Evolutionary conservation across 371 early-diverging fungal genomes (phyloP), one percentile per base, ranked within the genome.

Genomic region (Mortierella sp.): DNA sequence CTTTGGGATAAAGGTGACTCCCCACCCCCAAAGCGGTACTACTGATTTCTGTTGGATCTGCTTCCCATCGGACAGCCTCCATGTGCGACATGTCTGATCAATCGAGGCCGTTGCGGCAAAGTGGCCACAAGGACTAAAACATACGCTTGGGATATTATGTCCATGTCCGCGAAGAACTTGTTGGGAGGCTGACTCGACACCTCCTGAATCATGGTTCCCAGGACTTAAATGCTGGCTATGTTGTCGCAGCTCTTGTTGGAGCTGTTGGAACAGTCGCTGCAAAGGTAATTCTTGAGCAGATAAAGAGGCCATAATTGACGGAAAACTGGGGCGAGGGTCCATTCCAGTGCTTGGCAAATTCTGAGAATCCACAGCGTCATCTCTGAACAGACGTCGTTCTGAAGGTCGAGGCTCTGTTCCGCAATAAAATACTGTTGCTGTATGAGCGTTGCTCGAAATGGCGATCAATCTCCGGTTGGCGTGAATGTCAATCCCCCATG

Each of bases 401-500:
- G 70, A 59, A 16, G 26, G 53, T 48, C 67, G 57, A 1, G 70
- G 58, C 7, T 75, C 72, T 30, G 64, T 62, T 21, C 72, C 72
- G 53, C 72, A 77, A 51, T 72, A 66, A 72, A 81, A 87, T 21
- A 87, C 61, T 0, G 82, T 81, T 0, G 83, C 74, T 0, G 64
- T 68, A 62, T 84, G 83, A 0, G 83, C 72, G 59, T 87, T 87
- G 46, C 82, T 72, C 14, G 81, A 81, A 4, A 82, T 76, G 1
- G 85, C 88, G 25, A 87, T 66, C 43, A 85, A 67, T 14, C 81
- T 61, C 43, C 29, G 55, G 19, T 68, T 74, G 1, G 81, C 62
- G 62, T 84, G 81, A 23, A 82, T 76, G 1, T 83, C 88, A 25
- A 86, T 58, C 2, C 86, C 85, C 88, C 88, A 87, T 4, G 84